phyloP scores from a whole-genome alignment of 2,329 filamentous ascomycete species.

The Exophiala phaeomuriformis region DNA sequence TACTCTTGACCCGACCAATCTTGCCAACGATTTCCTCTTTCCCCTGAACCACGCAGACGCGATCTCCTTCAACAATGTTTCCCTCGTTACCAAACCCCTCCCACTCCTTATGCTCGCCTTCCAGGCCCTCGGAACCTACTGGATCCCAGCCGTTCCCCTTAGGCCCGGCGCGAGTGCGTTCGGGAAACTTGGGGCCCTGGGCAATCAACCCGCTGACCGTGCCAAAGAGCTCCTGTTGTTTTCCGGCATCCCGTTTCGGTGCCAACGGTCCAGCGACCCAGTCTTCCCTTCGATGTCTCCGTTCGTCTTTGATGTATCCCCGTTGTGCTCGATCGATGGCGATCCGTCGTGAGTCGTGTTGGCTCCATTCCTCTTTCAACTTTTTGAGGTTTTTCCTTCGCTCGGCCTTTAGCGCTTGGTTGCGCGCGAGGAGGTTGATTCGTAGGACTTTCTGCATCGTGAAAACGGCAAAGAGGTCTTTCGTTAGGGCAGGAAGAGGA shows the following conservation, averaged over 20 bases:
- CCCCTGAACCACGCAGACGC: slow-evolving; percentile 74
- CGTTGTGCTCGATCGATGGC: slow-evolving; percentile 23
- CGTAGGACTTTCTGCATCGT: slow-evolving; percentile 65
- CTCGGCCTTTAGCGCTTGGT: slow-evolving; percentile 50
- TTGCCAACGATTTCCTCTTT: slow-evolving; percentile 63
- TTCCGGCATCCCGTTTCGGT: slow-evolving; percentile 65
- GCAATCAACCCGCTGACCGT: slow-evolving; percentile 40
- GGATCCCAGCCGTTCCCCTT: slow-evolving; percentile 23
- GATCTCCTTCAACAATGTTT: slow-evolving; percentile 61
- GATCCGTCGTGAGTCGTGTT: slow-evolving; percentile 30
- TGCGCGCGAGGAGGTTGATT: slow-evolving; percentile 59
- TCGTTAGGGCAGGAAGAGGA: neutral
- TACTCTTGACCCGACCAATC: slow-evolving; percentile 62
- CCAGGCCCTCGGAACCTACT: slow-evolving; percentile 24
- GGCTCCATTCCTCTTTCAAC: slow-evolving; percentile 36
- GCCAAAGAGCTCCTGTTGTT: slow-evolving; percentile 52
- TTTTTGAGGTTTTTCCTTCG: slow-evolving; percentile 40
- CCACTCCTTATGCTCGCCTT: slow-evolving; percentile 36
- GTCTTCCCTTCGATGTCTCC: slow-evolving; percentile 60
- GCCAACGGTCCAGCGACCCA: slow-evolving; percentile 72
- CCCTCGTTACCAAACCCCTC: slow-evolving; percentile 19
- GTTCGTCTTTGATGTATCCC: slow-evolving; percentile 43
- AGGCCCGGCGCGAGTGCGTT: slow-evolving; percentile 23
- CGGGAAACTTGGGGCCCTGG: slow-evolving; percentile 36
- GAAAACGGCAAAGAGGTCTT: neutral